phyloP scores from a whole-genome alignment of 2,329 filamentous ascomycete species.

The Rutstroemia sydowiana region DNA sequence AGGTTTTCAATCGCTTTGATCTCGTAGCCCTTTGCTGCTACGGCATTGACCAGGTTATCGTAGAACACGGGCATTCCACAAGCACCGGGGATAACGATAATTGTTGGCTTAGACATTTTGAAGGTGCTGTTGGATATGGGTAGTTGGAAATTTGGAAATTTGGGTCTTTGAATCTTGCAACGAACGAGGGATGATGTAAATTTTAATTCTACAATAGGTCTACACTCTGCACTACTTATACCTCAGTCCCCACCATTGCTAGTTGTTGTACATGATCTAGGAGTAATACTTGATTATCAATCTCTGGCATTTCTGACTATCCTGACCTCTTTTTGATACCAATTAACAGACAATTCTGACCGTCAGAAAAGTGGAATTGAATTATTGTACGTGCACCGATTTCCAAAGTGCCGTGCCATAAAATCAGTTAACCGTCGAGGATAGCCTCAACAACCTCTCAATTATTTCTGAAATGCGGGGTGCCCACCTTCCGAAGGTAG shows the following conservation, averaged over 20 bases:
- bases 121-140: not conserved
- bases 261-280: not conserved
- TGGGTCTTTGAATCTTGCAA: too few relatives aligned
- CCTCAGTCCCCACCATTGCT: not conserved
- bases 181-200: not conserved
- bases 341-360: too few relatives aligned
- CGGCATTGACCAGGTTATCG: constrained; percentile 7
- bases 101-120: constrained; percentile 12
- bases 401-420: too few relatives aligned
- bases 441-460: too few relatives aligned
- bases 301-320: not conserved
- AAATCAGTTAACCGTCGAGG: too few relatives aligned
- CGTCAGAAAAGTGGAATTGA: too few relatives aligned
- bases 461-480: too few relatives aligned
- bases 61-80: constrained; percentile 14
- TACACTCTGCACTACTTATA: not conserved
- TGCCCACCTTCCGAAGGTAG: too few relatives aligned
- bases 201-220: not conserved
- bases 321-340: not conserved
- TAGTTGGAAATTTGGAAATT: not conserved
- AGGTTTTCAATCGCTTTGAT: constrained; percentile 8
- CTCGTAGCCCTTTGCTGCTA: constrained; percentile 9
- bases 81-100: constrained; percentile 16
- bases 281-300: not conserved
- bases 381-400: too few relatives aligned